Evolutionary conservation across 2,329 filamentous ascomycete genomes (phyloP).

Genomic region (Cordyceps pruinosa): DNA sequence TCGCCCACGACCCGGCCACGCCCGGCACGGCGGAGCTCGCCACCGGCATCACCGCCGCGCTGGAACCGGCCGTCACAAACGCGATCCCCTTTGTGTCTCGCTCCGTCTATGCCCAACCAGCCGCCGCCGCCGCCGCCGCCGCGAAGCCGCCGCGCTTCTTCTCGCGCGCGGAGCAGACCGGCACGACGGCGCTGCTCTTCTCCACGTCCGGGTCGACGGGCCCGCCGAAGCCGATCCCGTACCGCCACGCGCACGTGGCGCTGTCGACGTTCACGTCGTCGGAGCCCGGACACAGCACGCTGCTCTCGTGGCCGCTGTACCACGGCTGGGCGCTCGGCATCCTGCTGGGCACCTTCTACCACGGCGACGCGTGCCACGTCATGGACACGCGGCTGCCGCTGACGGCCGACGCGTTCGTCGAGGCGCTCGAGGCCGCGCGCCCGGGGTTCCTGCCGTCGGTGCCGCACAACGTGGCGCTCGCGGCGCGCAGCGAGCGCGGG

Average conservation of each 20-base stretch:
- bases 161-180: background rate
- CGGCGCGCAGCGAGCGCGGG: background rate
- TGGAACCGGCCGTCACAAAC: background rate
- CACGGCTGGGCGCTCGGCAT: slow-evolving; percentile 2
- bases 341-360: background rate
- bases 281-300: background rate
- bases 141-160: slow-evolving; percentile 5
- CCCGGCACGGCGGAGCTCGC: background rate
- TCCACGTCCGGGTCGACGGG: slow-evolving; percentile 8
- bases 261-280: background rate
- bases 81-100: background rate
- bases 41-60: background rate
- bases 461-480: slow-evolving; percentile 1
- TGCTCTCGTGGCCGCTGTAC: slow-evolving; percentile 6
- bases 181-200: background rate
- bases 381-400: background rate
- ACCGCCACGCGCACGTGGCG: background rate
- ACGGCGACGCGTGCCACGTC: background rate
- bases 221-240: slow-evolving; percentile 1
- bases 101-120: background rate
- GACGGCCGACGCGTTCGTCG: background rate
- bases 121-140: background rate
- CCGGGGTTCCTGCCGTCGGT: background rate
- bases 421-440: background rate
- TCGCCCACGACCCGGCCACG: slow-evolving; percentile 19